Base-by-base conservation (phyloP, 2,329 filamentous ascomycete genomes). In the Exophiala oligosperma region DNA sequence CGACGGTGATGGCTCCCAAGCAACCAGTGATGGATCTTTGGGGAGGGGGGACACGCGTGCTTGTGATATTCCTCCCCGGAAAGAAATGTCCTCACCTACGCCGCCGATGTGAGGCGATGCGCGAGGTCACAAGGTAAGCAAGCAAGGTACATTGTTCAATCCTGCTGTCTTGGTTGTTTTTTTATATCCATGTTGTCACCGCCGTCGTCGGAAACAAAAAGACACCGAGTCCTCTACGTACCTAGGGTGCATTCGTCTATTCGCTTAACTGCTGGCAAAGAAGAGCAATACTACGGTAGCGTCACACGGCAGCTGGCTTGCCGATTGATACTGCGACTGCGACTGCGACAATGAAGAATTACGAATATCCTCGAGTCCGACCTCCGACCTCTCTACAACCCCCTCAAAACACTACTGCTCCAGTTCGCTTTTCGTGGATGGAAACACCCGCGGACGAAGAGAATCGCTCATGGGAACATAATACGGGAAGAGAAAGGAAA, bases 331-430 rank as follows among this genome's bases (percentile, higher is more conserved):
- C 40, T 49, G n/a, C 38, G 49, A 57, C 32, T 11, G 32, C 32
- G 49, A 57, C 32, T 11, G 32, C 32, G 32, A 35, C 32, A 9
- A 63, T 63, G 61, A 63, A 63, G 38, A 32, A 24, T 52, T 63
- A 63, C 35, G 58, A 65, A 52, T 65, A 65, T 54, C 63, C 63
- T 52, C 63, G 56, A 52, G 63, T 65, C 11, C 57, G 55, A 23
- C 61, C 61, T 48, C 61, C 57, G 12, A 58, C 61, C 24, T 61
- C 61, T 14, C 41, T 60, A 29, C 59, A 44, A 23, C 44, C 54
- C 37, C 60, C 55, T 41, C 60, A 58, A 49, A 47, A 23, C 43
- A 43, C 60, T 9, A 43, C 60, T 9, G 11, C 28, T 35, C 52
- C 44, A 23, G 44, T 9, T 21, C 58, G 63, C 11, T 65, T 63